Conservation (phyloP, 495 filamentous ascomycete species). For the Wilcoxina mikolae region DNA sequence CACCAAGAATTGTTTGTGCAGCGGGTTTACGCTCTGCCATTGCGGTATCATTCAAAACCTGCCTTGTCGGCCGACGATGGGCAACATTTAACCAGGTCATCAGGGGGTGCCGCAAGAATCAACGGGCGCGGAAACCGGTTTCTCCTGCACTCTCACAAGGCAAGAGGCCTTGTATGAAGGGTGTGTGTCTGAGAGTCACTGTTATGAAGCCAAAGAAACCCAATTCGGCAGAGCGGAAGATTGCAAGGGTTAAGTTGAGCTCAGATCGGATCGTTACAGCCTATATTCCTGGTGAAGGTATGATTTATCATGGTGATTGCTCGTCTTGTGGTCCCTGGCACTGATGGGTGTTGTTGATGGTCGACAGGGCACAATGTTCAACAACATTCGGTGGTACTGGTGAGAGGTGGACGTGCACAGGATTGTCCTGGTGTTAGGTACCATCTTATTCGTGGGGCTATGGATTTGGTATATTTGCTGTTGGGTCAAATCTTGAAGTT, state of each 20-base stretch:
- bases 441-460: conserved; percentile 72
- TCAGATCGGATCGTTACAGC: conserved; percentile 72
- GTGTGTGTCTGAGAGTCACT: conserved; percentile 83
- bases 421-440: conserved; percentile 99
- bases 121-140: conserved; percentile 63
- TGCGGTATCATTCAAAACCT: no score
- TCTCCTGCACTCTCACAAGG: conserved; percentile 65
- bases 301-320: no score
- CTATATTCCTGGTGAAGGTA: conserved; percentile 93
- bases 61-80: conserved; percentile 29
- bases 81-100: conserved; percentile 50
- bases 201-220: conserved; percentile 95
- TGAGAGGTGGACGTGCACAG: conserved; percentile 77
- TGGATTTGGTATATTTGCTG: conserved; percentile 71
- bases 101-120: conserved; percentile 54
- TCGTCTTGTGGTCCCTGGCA: not conserved
- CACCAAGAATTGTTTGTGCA: no score
- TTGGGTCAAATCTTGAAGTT: not conserved
- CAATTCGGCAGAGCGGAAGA: conserved; percentile 90
- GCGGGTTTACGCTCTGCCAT: no score
- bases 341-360: not conserved
- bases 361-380: conserved; percentile 78
- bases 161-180: conserved; percentile 69
- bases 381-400: conserved; percentile 93
- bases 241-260: conserved; percentile 72